Base-by-base conservation (phyloP, 106 monocot genomes). In the Allium cepa region DNA sequence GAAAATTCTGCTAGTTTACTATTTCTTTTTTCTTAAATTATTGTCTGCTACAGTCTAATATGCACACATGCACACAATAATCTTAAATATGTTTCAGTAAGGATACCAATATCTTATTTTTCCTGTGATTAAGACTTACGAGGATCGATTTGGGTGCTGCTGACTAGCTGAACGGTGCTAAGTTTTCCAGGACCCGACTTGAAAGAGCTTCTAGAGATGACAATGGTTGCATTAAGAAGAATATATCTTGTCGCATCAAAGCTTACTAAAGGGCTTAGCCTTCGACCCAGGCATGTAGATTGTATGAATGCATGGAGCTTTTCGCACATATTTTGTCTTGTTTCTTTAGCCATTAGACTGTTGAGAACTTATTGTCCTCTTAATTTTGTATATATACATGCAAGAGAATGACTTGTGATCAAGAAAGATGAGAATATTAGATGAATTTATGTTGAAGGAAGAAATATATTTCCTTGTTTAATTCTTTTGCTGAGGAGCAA, bases 111-210 rank as follows among this genome's bases (percentile, higher is more conserved):
- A 2, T 36, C 36, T 36, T 36, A 5, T 36, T 36, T 22, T 36
- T 36, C 36, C 3, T 36, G 36, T 36, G 36, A 36, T 36, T 17
- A 9, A 49, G 48, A 48, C 87, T 67, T 75, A 87, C 90, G 68
- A 0, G 9, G 26, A 61, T 90, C 86, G 36, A 86, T 9, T 61
- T 73, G 64, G 26, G 78, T 86, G 56, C 60, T 57, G 68, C 90
- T 90, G 55, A 71, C 74, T 10, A 90, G 62, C 15, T 71, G 72
- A 11, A 90, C 1, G 5, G 77, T 75, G 17, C 78, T 80, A 15
- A 49, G 56, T 49, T 80, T 78, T 10, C 86, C 80, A 1, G 78
- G 78, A 10, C n/a, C 47, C 0, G 86, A 74, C 11, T 17, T 51
- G 2, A 61, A 18, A 2, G 15, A 51, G 11, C 46, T 77, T 45